Base-by-base conservation (phyloP, 768 basidiomycete species). In the Vararia minispora region DNA sequence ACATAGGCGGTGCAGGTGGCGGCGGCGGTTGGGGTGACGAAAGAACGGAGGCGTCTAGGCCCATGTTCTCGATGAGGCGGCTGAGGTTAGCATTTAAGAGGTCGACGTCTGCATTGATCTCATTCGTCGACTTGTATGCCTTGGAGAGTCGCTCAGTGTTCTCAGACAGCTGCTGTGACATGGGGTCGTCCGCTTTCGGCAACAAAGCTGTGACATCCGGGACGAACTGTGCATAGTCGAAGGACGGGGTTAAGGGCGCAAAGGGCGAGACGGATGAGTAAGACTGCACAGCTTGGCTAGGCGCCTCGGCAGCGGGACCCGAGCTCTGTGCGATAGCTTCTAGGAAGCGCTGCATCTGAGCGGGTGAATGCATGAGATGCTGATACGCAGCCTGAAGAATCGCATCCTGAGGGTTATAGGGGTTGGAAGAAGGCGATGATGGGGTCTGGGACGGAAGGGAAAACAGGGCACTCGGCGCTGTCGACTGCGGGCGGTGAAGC, bases 41-140 rank as follows among this genome's bases (percentile, higher is more conserved):
- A 26, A 69, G 46, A 8, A 59, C 25, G 9, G 33, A 42, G 14
- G 76, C 64, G 52, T 86, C 79, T 33, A 83, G 55, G 6, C 81
- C 82, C 32, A 88, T 68, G 33, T 70, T 70, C 45, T 80, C 67
- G 22, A 89, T 81, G 43, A 91, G 63, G 5, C 72, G 71, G 42
- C 84, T 71, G 29, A 92, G 76, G 42, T 72, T 76, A 10, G 59
- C 62, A 44, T 81, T 74, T 37, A 89, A 58, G 26, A 73, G 71
- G 45, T 79, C 76, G 20, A 90, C 82, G 40, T 85, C 81, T 32
- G 69, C 67, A 42, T 78, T 75, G 31, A 90, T 77, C 44, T 80
- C 79, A 20, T 66, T 53, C 0, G 83, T 64, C 24, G 63, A 67
- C 33, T 64, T 69, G 65, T 82, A 86, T 1, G 69, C 60, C 46